Base-by-base conservation (phyloP, 768 basidiomycete species). In the Trametes villosa region DNA sequence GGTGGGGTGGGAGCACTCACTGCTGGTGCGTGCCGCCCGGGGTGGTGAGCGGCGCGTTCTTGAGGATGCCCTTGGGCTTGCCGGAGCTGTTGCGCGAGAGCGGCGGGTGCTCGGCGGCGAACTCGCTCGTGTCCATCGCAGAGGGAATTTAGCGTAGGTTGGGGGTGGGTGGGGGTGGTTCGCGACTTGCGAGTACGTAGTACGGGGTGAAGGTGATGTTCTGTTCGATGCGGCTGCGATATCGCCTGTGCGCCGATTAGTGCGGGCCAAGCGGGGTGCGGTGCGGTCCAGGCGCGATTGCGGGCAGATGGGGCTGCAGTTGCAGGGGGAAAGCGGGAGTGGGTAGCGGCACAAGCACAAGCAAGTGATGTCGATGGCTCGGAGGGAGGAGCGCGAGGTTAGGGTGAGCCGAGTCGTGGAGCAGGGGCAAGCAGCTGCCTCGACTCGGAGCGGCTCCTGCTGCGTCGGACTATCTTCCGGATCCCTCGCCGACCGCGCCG, bases 61-160 rank as follows among this genome's bases (percentile, higher is more conserved):
- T 94, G 69, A 94, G 76, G 68, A 94, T 94, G 33, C 92, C 92
- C 75, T 92, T 94, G 41, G 90, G 92, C 75, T 22, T 45, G 44
- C 89, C 91, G 22, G 74, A 75, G 55, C 62, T 79, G 6, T 88
- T 88, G 57, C 88, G 86, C 58, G 80, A 83, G 30, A 71, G 62
- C 20, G 82, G 83, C 1, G 81, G 80, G 31, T 78, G 76, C 54
- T 77, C 75, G 9, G 24, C 34, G 9, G 42, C 76, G 12, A 24
- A 22, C 18, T 45, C 30, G 40, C 38, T 40, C 38, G 27, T 20
- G 9, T 20, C 42, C 3, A 20, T 12, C n/a, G n/a, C n/a, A n/a
- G 11, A n/a, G 56, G 47, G 56, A 49, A 38, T 29, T 49, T n/a
- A 47, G 45, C 47, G 3, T 33, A 47, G 34, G 56, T 46, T 46